phyloP scores from a whole-genome alignment of 768 basidiomycete species.

The Russula brevipes region DNA sequence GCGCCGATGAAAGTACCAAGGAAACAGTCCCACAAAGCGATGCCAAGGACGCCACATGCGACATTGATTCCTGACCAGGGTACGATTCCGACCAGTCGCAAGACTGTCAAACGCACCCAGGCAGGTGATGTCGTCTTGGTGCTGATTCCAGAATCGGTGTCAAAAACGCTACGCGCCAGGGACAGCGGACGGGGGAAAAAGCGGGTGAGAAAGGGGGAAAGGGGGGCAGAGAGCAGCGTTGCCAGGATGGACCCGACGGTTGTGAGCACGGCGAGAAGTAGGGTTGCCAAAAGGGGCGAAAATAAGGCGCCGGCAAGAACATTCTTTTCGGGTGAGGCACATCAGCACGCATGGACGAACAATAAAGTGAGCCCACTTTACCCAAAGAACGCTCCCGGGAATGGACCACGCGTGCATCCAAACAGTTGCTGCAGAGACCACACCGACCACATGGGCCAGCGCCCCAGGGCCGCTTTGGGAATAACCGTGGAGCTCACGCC shows the following conservation, averaged over 20 bases:
- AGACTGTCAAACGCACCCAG: conserved; percentile 84
- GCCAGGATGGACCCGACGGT: conserved; percentile 82
- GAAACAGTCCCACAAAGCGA: conserved; percentile 67
- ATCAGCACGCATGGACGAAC: conserved; percentile 4
- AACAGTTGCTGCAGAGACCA: conserved; percentile 75
- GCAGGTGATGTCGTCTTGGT: conserved; percentile 36
- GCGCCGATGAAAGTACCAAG: conserved; percentile 80
- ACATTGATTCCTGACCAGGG: conserved; percentile 98
- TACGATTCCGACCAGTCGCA: conserved; percentile 87
- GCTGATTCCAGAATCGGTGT: conserved; percentile 52
- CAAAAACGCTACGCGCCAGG: conserved; percentile 76
- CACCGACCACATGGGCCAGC: conserved; percentile 71
- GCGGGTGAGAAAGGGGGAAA: conserved; percentile 76
- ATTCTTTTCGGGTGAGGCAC: conserved; percentile 47
- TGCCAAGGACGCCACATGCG: conserved; percentile 88
- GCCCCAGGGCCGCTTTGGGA: conserved; percentile 62
- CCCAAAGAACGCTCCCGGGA: conserved; percentile 90
- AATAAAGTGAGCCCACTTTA: conserved; percentile 35
- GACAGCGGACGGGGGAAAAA: conserved; percentile 82
- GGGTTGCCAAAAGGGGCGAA: conserved; percentile 73
- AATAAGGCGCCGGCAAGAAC: conserved; percentile 85
- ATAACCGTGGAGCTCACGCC: conserved; percentile 71
- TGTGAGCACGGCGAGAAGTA: conserved; percentile 79
- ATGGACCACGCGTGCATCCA: conserved; percentile 99
- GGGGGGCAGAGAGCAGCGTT: conserved; percentile 72